Conservation (phyloP, 1,284 basidiomycete species). For the Polyporus tsugae region DNA sequence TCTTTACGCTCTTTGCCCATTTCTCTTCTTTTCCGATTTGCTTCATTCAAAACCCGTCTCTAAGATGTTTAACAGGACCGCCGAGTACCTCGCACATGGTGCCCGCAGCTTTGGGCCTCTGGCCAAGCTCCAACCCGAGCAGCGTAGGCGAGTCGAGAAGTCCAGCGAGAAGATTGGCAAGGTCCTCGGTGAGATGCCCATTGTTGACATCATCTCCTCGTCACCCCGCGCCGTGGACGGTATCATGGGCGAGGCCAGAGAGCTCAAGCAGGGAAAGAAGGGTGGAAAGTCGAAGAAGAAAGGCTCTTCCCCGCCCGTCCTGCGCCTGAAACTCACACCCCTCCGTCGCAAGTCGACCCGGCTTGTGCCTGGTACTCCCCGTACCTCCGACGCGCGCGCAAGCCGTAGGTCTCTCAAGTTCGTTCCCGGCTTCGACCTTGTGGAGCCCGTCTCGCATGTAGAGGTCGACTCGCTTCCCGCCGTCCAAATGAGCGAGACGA, state of each 20-base stretch:
- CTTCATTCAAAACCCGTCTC: background rate
- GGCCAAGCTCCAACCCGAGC: conserved; percentile 33
- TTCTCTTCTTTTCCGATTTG: background rate
- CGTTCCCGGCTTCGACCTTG: background rate
- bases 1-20: background rate
- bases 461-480: background rate
- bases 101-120: conserved; percentile 25
- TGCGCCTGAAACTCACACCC: conserved; percentile 25
- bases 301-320: conserved; percentile 22
- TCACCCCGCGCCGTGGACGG: conserved; percentile 17
- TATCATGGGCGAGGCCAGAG: background rate
- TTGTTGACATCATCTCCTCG: conserved; percentile 31
- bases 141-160: conserved; percentile 31
- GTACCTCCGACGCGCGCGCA: background rate
- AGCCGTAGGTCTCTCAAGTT: background rate
- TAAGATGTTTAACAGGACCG: conserved; percentile 34
- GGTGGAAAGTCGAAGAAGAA: conserved; percentile 16
- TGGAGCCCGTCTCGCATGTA: background rate
- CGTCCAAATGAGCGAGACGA: background rate
- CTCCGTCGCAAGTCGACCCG: conserved; percentile 1
- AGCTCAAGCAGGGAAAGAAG: conserved; percentile 17
- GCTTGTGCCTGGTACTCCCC: background rate
- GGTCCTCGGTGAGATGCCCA: conserved; percentile 32
- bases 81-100: conserved; percentile 29
- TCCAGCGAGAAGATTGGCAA: conserved; percentile 35